A percentile compares a stretch with the other conserved stretches of the same genome.
These are phyloP conservation scores for Cutaneotrichosporon sp. DNA, from an alignment of 1,284 basidiomycete genomes.

Conservation along the genomic window DNA sequence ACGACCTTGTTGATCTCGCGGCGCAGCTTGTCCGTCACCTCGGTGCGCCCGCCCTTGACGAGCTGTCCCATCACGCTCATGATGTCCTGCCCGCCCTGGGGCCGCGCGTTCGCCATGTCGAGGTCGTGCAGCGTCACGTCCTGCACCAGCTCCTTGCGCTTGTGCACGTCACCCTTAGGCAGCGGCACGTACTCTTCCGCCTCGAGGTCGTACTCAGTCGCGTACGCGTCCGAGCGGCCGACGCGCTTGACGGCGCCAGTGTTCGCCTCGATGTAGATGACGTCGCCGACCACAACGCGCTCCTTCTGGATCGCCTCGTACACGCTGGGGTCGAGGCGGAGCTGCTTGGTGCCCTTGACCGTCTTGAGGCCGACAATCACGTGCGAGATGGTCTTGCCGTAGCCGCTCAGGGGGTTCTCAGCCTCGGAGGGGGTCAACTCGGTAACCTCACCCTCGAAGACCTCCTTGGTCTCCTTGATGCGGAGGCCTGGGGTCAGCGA, in stretches of 20 bases:
- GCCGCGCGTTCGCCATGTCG: slow-evolving; percentile 94
- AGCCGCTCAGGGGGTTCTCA: slow-evolving; percentile 93
- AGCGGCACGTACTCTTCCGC: slow-evolving; percentile 97
- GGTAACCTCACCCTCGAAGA: slow-evolving; percentile 98
- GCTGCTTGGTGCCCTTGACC: slow-evolving; percentile 96
- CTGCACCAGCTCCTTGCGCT: slow-evolving; percentile 95
- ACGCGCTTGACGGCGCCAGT: slow-evolving; percentile 98
- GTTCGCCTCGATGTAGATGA: slow-evolving; percentile 93
- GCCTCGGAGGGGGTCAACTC: slow-evolving; percentile 94
- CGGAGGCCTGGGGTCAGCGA: slow-evolving; percentile 66
- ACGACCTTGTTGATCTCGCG: slow-evolving; percentile 98
- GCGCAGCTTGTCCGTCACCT: slow-evolving; percentile 94
- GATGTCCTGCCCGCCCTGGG: slow-evolving; percentile 88
- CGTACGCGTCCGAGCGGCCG: slow-evolving; percentile 95
- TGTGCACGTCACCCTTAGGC: slow-evolving; percentile 98
- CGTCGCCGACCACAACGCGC: slow-evolving; percentile 93
- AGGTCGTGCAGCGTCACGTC: slow-evolving; percentile 96
- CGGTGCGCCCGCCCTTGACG: slow-evolving; percentile 90
- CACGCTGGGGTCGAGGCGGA: slow-evolving; percentile 90
- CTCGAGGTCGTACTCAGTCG: slow-evolving; percentile 97
- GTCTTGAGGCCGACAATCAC: slow-evolving; percentile 97
- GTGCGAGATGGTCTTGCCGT: slow-evolving; percentile 97
- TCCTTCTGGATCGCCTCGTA: slow-evolving; percentile 98
- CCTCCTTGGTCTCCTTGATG: slow-evolving; percentile 98
- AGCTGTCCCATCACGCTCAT: slow-evolving; percentile 99